phyloP scores from a whole-genome alignment of 2,329 filamentous ascomycete species.

The Cordyceps militaris region DNA sequence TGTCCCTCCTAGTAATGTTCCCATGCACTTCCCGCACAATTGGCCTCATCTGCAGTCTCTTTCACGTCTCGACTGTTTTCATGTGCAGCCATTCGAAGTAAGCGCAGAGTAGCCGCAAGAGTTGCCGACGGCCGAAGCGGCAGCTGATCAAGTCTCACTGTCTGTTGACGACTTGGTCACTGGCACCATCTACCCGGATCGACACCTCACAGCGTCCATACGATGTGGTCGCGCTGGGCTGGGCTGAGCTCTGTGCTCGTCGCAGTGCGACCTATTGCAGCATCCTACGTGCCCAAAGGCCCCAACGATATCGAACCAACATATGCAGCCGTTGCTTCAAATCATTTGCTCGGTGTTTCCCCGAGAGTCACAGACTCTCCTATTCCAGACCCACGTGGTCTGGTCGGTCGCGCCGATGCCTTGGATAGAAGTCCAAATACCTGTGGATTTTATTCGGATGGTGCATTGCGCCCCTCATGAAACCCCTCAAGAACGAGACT shows the following conservation, averaged over 20 bases:
- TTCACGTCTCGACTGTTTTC: background rate
- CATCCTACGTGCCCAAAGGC: background rate
- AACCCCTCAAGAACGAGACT: background rate
- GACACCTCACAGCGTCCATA: background rate
- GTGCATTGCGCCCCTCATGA: background rate
- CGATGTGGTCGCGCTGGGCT: background rate
- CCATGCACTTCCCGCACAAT: background rate
- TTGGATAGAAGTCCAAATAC: constrained; percentile 1
- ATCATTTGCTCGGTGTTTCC: background rate
- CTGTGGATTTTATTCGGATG: constrained; percentile 8
- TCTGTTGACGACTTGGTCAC: background rate
- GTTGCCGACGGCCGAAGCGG: background rate
- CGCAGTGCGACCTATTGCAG: background rate
- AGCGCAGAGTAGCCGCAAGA: background rate
- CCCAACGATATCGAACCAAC: background rate
- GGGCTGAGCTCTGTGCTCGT: background rate
- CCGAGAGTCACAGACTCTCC: constrained; percentile 7
- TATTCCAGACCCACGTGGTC: background rate
- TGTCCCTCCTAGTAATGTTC: too few species aligned
- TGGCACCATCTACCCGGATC: background rate
- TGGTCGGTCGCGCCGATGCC: background rate
- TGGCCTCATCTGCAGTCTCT: background rate
- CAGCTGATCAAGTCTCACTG: too few species aligned
- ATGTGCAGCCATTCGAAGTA: too few species aligned
- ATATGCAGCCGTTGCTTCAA: background rate